Conservation (phyloP, 1,284 basidiomycete species). For the Thecaphora thlaspeos region DNA sequence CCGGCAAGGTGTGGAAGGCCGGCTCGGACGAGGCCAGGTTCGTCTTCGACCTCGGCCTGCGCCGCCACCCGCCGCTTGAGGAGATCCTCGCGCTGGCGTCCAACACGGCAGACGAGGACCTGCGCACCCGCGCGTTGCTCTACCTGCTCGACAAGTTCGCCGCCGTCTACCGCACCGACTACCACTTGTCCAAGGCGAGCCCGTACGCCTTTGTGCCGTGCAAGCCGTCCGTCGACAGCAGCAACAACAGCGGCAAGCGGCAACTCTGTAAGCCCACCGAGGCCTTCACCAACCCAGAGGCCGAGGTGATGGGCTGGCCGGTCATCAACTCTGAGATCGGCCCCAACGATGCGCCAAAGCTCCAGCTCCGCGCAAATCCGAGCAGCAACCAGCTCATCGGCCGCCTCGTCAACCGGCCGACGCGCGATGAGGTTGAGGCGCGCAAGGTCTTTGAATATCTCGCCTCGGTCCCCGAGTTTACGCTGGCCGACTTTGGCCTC, state of each 20-base stretch:
- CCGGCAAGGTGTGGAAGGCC: constrained; percentile 60
- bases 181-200: constrained; percentile 34
- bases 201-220: constrained; percentile 75
- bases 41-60: constrained; percentile 75
- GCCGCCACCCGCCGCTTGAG: constrained; percentile 70
- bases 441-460: constrained; percentile 74
- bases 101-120: constrained; percentile 5
- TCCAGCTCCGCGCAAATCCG: constrained; percentile 76
- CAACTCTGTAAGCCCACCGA: constrained; percentile 71
- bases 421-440: constrained; percentile 66
- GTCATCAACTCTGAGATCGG: constrained; percentile 64
- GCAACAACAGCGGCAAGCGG: constrained; percentile 55
- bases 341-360: constrained; percentile 65
- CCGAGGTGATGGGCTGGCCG: constrained; percentile 74
- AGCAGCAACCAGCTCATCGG: constrained; percentile 68
- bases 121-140: constrained; percentile 38
- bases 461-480: constrained; percentile 61
- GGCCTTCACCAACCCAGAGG: constrained; percentile 73
- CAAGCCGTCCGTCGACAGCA: constrained; percentile 58
- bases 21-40: constrained; percentile 69
- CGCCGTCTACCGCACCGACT: constrained; percentile 36
- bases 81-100: constrained; percentile 60
- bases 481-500: constrained; percentile 23
- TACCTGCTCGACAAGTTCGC: constrained; percentile 51
- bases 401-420: constrained; percentile 68